A percentile compares a stretch with the other conserved stretches of the same genome.
phyloP scores from a whole-genome alignment of 305 asterid genomes.

The Lippia alba region DNA sequence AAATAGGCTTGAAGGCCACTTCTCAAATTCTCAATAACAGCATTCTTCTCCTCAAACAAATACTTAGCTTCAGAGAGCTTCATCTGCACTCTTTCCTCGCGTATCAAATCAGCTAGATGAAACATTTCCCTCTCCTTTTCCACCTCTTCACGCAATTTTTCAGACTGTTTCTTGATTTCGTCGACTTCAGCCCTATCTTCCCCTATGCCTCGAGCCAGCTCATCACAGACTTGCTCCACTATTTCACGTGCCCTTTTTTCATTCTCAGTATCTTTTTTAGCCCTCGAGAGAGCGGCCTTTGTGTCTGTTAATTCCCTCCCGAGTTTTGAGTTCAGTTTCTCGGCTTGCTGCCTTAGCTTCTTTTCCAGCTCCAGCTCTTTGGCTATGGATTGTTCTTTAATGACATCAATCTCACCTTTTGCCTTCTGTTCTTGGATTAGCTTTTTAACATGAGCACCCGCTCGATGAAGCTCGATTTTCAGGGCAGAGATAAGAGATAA shows the following conservation, averaged over 20 bases:
- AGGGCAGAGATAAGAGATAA: slow-evolving; percentile 71
- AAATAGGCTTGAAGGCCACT: slow-evolving; percentile 73
- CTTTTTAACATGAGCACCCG: slow-evolving; percentile 51
- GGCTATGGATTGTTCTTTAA: slow-evolving; percentile 67
- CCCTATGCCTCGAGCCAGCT: slow-evolving; percentile 75
- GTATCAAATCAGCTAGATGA: slow-evolving; percentile 76
- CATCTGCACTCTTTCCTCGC: slow-evolving; percentile 97
- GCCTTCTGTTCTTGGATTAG: slow-evolving; percentile 60
- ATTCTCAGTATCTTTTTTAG: slow-evolving; percentile 60
- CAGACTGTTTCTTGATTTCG: slow-evolving; percentile 73
- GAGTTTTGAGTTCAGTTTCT: slow-evolving; percentile 79
- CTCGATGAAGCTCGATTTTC: slow-evolving; percentile 73
- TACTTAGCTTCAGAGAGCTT: slow-evolving; percentile 91
- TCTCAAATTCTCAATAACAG: slow-evolving; percentile 68
- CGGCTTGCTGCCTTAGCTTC: slow-evolving; percentile 82
- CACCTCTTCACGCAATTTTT: slow-evolving; percentile 73
- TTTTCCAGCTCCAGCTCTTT: slow-evolving; percentile 77
- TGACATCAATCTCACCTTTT: slow-evolving; percentile 51
- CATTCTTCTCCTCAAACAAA: slow-evolving; percentile 90
- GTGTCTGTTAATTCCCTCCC: slow-evolving; percentile 76
- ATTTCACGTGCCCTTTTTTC: slow-evolving; percentile 79
- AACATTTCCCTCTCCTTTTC: slow-evolving; percentile 98
- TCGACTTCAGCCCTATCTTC: slow-evolving; percentile 84
- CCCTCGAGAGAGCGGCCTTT: slow-evolving; percentile 51
- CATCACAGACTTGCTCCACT: slow-evolving; percentile 88